Evolutionary conservation across 306 rosid species (phyloP).

Genomic region (Cyclanthera cordifolia): DNA sequence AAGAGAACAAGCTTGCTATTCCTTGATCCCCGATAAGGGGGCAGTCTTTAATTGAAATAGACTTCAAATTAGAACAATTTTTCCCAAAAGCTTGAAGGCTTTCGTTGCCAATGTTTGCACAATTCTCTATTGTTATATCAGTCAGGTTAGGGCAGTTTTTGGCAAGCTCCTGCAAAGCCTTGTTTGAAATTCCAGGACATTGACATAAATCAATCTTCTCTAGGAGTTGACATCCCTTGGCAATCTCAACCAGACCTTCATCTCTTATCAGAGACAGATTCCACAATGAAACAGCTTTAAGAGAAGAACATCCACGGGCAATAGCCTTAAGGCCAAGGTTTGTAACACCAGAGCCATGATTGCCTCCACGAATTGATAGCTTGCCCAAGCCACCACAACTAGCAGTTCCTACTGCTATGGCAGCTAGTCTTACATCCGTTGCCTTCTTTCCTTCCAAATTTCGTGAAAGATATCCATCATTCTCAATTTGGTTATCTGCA

Average conservation of each 20-base stretch:
- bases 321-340: slow-evolving; percentile 68
- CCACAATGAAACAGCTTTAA: slow-evolving; percentile 57
- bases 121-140: slow-evolving; percentile 57
- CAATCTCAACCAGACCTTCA: slow-evolving; percentile 70
- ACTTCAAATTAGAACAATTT: slow-evolving; percentile 51
- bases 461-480: slow-evolving; percentile 69
- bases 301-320: slow-evolving; percentile 76
- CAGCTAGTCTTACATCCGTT: slow-evolving; percentile 85
- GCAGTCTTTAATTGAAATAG: slow-evolving; percentile 56
- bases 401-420: slow-evolving; percentile 75
- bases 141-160: slow-evolving; percentile 63
- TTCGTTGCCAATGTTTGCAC: slow-evolving; percentile 65
- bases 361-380: slow-evolving; percentile 50
- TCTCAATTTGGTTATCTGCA: slow-evolving; percentile 37
- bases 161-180: slow-evolving; percentile 56
- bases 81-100: slow-evolving; percentile 68
- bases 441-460: slow-evolving; percentile 87
- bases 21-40: slow-evolving; percentile 66
- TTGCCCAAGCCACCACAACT: slow-evolving; percentile 70
- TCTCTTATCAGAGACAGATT: slow-evolving; percentile 46
- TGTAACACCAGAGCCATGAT: slow-evolving; percentile 38
- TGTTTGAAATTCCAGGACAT: slow-evolving; percentile 58
- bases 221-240: slow-evolving; percentile 50
- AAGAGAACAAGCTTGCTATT: slow-evolving; percentile 45
- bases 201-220: slow-evolving; percentile 66